Evolutionary conservation across 306 rosid species (phyloP), one percentile per base, ranked within the genome.

Genomic region (Cucumis melo): DNA sequence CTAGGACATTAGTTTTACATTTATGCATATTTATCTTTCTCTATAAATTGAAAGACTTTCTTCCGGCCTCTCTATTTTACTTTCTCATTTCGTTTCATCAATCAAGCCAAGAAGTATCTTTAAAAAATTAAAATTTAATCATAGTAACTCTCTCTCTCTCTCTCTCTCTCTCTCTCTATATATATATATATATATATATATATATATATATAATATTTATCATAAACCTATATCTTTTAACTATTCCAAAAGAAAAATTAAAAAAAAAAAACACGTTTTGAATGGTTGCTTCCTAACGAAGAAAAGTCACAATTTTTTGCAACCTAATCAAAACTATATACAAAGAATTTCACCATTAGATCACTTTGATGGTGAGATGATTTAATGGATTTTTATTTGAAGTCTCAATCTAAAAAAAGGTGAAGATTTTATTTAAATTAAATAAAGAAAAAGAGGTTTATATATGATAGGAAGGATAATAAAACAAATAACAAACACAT

Each of bases 321-420:
- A 38, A 17, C 60, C 42, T 9, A 5, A 5, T 29, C 10, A 72
- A 48, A 51, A 50, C 60, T 8, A 50, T 9, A 27, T 16, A 51
- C 61, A 50, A 27, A 72, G 6, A 51, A 51, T 11, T 66, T 62
- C 41, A 32, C 54, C 14, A 39, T 0, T 10, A 29, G 29, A 27
- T 51, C 21, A 5, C 0, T 6, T 16, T 6, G 20, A 48, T 50
- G 24, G n/a, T 0, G 27, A 73, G 59, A 73, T 73, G 46, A 32
- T 27, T 16, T 72, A 32, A 56, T 39, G 27, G 10, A 56, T 32
- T 53, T 53, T 60, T 9, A 55, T 34, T 36, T 13, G 51, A 58
- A n/a, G 68, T 66, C 80, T 66, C 64, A 32, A 21, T 86, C 92
- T 81, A 16, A 51, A 34, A 86, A 85, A 83, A 78, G 83, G 54